A percentile compares a stretch with the other conserved stretches of the same genome.
phyloP scores from a whole-genome alignment of 108 stramenopile species.

The Skeletonema tropicum region DNA sequence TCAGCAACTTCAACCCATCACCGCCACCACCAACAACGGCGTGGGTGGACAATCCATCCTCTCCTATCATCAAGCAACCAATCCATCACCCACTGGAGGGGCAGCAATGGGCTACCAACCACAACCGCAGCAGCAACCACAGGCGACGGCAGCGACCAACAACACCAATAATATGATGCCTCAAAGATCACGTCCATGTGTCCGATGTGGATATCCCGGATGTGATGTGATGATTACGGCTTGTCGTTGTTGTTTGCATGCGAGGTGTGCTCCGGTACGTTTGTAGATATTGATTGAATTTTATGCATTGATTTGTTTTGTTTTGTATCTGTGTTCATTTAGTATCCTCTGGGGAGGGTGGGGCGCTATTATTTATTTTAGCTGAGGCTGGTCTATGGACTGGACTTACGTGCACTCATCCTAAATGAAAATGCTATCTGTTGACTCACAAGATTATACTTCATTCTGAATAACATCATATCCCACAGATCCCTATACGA shows the following conservation, averaged over 20 bases:
- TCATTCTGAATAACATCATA: too few species aligned
- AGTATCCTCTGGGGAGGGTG: too few species aligned
- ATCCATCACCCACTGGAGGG: background rate
- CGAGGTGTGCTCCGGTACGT: constrained; percentile 57
- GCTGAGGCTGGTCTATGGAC: background rate
- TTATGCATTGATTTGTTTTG: too few species aligned
- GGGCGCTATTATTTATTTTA: too few species aligned
- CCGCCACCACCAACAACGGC: background rate
- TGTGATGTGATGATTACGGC: constrained; percentile 66
- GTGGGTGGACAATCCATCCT: too few species aligned
- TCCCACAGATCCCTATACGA: constrained; percentile 13
- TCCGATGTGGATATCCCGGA: constrained; percentile 64
- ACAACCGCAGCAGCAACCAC: background rate
- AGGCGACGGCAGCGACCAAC: too few species aligned
- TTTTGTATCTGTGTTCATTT: too few species aligned
- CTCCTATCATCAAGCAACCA: background rate
- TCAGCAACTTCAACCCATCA: background rate
- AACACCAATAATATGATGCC: too few species aligned
- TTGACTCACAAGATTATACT: too few species aligned
- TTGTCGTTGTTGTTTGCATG: constrained; percentile 61
- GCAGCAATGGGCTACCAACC: background rate
- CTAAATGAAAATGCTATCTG: too few species aligned
- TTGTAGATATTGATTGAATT: too few species aligned
- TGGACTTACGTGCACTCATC: background rate
- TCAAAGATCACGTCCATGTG: constrained; percentile 25